Evolutionary conservation across 352 stramenopile species (phyloP).

Genomic region (Globisporangium orthogonon): DNA sequence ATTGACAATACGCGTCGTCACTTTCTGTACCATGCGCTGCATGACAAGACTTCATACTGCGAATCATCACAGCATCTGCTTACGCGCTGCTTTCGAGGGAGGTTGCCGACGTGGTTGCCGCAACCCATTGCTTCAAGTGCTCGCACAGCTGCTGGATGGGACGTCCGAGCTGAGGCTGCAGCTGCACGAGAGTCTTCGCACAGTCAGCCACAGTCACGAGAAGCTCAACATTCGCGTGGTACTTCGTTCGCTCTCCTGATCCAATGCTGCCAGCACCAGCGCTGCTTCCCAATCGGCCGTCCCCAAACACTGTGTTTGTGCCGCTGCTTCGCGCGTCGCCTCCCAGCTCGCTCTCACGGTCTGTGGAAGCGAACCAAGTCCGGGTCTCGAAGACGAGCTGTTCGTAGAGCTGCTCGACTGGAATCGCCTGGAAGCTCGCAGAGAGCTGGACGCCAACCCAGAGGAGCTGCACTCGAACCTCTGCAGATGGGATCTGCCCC

Average conservation of each 20-base stretch:
- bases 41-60: neutral
- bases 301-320: slow-evolving; percentile 23
- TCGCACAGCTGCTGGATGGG: slow-evolving; percentile 26
- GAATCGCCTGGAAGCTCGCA: slow-evolving; percentile 22
- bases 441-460: slow-evolving; percentile 46
- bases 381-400: slow-evolving; percentile 31
- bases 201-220: slow-evolving; percentile 34
- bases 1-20: neutral
- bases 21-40: neutral
- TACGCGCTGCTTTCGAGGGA: slow-evolving; percentile 11
- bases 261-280: slow-evolving; percentile 1
- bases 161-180: slow-evolving; percentile 18
- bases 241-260: slow-evolving; percentile 12
- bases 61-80: neutral
- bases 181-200: slow-evolving; percentile 20
- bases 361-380: slow-evolving; percentile 7
- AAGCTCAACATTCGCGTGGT: slow-evolving; percentile 16
- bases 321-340: slow-evolving; percentile 8
- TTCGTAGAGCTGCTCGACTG: slow-evolving; percentile 33
- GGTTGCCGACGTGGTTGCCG: neutral
- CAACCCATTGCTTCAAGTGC: slow-evolving; percentile 14
- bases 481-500: slow-evolving; percentile 37
- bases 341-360: slow-evolving; percentile 14
- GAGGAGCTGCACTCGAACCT: slow-evolving; percentile 50
- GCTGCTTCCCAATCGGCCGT: slow-evolving; percentile 29